Base-by-base conservation (phyloP, 352 stramenopile species). In the Globisporangium paddicum region DNA sequence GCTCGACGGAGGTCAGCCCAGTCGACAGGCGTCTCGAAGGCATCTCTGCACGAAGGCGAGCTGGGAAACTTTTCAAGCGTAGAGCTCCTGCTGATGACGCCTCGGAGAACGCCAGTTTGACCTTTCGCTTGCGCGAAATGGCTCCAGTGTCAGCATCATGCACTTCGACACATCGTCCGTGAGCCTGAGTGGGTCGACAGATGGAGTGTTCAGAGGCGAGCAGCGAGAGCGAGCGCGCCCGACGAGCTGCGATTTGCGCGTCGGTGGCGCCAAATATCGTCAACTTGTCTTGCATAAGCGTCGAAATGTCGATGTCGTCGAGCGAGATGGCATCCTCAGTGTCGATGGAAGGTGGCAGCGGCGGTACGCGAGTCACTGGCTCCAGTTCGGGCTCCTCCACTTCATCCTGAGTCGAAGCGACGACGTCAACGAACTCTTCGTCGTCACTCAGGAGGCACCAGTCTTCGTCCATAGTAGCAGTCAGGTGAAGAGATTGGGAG, bases 361-460 rank as follows among this genome's bases (percentile, higher is more conserved):
- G 26, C 38, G 13, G 18, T n/a, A n/a, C n/a, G n/a, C n/a, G 10
- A 40, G 30, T 11, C 19, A 14, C 6, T 21, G 25, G 26, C 30
- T 54, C 47, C 40, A 44, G 30, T 45, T 76, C 71, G 26, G 60
- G 49, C 41, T 73, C 62, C 41, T 73, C 62, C 4, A 67, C 55
- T 68, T 82, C 57, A 21, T 69, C 57, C 25, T 71, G 57, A 34
- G 28, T 13, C 52, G 35, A 55, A 53, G 52, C 21, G 19, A 56
- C 7, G 1, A 51, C 35, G 3, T 44, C 38, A 2, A 34, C 52
- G 30, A 66, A 61, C 25, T 70, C 71, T 56, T 75, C 72, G 23
- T 77, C 64, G 41, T 73, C 64, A 52, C 76, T 80, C 44, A 89
- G 48, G 57, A 78, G 51, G 28, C 77, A 84, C 79, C 79, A 89